Percentiles rank a stretch among this genome's conserved stretches.
phyloP scores from a whole-genome alignment of 352 stramenopile genomes.

The Hyaloperonospora arabidopsidis region DNA sequence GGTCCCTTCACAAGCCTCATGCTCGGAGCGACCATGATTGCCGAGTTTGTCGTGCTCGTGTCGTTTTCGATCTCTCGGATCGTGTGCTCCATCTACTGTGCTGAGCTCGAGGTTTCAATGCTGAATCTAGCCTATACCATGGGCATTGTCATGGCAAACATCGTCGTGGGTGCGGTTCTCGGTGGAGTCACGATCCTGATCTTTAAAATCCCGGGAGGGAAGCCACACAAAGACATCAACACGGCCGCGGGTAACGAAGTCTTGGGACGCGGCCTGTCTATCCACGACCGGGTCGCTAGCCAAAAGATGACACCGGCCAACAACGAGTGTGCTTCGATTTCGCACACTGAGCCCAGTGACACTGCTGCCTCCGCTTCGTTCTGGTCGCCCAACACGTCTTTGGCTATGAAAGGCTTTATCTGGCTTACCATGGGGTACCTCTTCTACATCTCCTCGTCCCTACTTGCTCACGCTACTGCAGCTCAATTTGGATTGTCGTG shows the following conservation, averaged over 20 bases:
- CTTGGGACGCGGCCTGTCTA: too few relatives aligned
- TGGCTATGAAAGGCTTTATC: constrained; percentile 58
- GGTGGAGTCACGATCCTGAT: constrained; percentile 45
- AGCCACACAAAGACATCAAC: neutral
- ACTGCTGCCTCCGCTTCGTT: neutral
- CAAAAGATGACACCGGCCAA: too few relatives aligned
- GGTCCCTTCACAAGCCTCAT: constrained; percentile 70
- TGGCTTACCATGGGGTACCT: constrained; percentile 54
- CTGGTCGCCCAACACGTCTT: constrained; percentile 26
- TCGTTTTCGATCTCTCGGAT: constrained; percentile 63
- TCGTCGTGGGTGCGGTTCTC: constrained; percentile 40
- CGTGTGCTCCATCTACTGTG: constrained; percentile 53
- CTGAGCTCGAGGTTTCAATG: constrained; percentile 41
- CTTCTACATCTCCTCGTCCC: constrained; percentile 51
- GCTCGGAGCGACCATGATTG: constrained; percentile 58
- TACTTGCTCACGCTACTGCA: constrained; percentile 36
- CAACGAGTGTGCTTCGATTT: too few relatives aligned
- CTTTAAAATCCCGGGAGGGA: constrained; percentile 43
- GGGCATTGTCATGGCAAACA: constrained; percentile 44
- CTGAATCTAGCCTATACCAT: constrained; percentile 52
- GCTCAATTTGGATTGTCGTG: constrained; percentile 42
- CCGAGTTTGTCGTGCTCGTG: constrained; percentile 65
- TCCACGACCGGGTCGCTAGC: too few relatives aligned
- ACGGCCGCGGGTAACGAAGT: too few relatives aligned
- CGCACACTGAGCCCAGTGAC: neutral